Percentiles rank a stretch among this genome's conserved stretches.
phyloP scores from a whole-genome alignment of 2,329 filamentous ascomycete genomes.

The Penicillium griseofulvum region DNA sequence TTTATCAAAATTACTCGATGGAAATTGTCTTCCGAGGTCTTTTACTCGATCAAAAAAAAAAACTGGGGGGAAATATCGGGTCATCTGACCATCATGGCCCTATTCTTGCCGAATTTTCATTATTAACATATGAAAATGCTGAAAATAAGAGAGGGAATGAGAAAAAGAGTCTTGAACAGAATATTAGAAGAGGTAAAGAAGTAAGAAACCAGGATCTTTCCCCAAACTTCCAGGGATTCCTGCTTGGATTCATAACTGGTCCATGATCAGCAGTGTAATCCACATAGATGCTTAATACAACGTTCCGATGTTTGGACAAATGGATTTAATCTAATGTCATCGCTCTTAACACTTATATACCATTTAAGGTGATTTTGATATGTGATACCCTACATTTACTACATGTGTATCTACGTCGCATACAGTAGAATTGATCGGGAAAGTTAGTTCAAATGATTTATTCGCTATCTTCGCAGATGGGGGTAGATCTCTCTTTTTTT shows the following conservation, averaged over 20 bases:
- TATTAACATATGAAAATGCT: too few relatives aligned
- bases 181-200: too few relatives aligned
- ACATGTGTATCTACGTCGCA: background rate
- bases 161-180: too few relatives aligned
- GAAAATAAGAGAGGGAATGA: background rate
- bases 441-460: background rate
- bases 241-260: background rate
- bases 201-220: background rate
- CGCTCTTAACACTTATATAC: too few relatives aligned
- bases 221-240: background rate
- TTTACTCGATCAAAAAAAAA: conserved; percentile 36
- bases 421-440: background rate
- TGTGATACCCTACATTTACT: too few relatives aligned
- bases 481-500: background rate
- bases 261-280: background rate
- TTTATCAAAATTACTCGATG: conserved; percentile 16
- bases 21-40: background rate
- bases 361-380: too few relatives aligned
- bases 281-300: conserved; percentile 10
- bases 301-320: conserved; percentile 26
- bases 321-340: too few relatives aligned
- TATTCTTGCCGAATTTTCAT: background rate
- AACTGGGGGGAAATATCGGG: too few relatives aligned
- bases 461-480: background rate
- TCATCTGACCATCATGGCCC: background rate